Evolutionary conservation across 257 asterid species (phyloP).

Genomic region (Buddleja alternifolia): DNA sequence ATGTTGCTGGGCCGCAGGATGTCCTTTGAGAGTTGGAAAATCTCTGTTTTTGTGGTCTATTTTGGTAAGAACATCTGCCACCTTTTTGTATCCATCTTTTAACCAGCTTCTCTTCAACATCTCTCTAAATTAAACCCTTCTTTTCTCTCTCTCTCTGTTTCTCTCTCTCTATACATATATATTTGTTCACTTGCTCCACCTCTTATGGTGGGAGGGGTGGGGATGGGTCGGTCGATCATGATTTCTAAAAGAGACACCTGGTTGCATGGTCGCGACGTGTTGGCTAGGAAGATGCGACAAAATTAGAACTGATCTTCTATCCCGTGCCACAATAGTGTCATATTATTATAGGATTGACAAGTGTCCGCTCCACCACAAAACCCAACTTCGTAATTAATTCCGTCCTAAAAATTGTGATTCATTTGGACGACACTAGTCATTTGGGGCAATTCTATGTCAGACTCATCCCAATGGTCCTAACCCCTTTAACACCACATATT

Average conservation of each 20-base stretch:
- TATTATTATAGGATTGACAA: no score
- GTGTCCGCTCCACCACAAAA: no score
- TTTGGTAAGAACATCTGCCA: constrained; percentile 28
- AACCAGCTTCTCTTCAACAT: constrained; percentile 41
- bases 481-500: no score
- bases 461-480: no score
- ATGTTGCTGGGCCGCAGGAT: constrained; percentile 57
- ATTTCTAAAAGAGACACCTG: constrained; percentile 33
- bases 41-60: constrained; percentile 19
- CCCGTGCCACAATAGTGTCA: no score
- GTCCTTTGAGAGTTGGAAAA: constrained; percentile 57
- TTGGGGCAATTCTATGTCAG: no score
- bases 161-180: neutral
- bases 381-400: no score
- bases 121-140: neutral
- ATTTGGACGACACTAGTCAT: no score
- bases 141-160: neutral
- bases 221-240: neutral
- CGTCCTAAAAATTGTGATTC: no score
- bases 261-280: constrained; percentile 46
- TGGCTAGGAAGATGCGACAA: no score
- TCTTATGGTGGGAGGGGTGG: neutral
- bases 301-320: no score
- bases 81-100: constrained; percentile 41
- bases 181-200: neutral